These are phyloP conservation scores for Apocynum venetum DNA, from an alignment of 257 asterid species.

Conservation along the genomic window DNA sequence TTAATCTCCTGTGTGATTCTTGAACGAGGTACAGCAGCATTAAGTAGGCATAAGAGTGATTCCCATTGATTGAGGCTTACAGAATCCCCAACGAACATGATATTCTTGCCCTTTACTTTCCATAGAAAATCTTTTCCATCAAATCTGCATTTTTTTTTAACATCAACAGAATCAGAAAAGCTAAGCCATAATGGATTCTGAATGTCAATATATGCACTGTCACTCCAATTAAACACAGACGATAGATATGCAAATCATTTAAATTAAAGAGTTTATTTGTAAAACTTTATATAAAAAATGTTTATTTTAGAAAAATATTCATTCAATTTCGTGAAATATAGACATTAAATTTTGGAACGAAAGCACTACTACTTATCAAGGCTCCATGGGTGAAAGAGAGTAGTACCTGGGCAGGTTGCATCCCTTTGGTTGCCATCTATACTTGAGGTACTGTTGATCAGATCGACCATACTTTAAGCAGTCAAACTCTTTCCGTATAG, in stretches of 20 bases:
- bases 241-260: no score
- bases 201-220: no score
- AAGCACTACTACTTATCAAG: no score
- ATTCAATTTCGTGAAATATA: no score
- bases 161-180: not conserved
- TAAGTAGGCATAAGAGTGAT: constrained; percentile 54
- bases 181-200: no score
- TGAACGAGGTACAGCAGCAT: constrained; percentile 21
- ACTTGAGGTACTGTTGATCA: constrained; percentile 48
- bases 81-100: constrained; percentile 68
- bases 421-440: constrained; percentile 58
- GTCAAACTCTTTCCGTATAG: constrained; percentile 53
- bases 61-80: constrained; percentile 48
- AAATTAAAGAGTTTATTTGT: no score
- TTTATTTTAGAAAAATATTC: no score
- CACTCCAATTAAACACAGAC: no score
- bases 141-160: constrained; percentile 32
- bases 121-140: constrained; percentile 41
- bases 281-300: no score
- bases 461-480: constrained; percentile 56
- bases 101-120: constrained; percentile 48
- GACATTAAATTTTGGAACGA: no score
- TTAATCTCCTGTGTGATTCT: constrained; percentile 13
- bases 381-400: no score
- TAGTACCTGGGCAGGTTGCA: constrained; percentile 52